Conservation (phyloP, 2,329 filamentous ascomycete genomes). For the Colletotrichum sp. region DNA sequence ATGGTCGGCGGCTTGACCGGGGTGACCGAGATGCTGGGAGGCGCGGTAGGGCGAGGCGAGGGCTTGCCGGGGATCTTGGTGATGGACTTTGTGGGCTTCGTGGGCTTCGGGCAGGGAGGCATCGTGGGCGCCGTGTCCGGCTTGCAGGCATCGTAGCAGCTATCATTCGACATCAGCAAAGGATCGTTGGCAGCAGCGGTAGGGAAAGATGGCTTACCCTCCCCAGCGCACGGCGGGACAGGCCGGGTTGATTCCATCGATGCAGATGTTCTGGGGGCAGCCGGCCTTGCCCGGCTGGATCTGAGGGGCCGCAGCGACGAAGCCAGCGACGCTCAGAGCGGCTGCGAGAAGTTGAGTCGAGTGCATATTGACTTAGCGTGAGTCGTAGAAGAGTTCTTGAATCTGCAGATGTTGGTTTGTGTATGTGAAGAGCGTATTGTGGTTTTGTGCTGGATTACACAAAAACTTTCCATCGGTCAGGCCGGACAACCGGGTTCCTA, state of each 20-base stretch:
- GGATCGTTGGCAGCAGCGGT: background rate
- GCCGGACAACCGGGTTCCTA: background rate
- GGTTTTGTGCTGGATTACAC: background rate
- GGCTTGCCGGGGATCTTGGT: background rate
- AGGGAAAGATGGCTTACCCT: slow-evolving; percentile 23
- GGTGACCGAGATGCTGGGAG: background rate
- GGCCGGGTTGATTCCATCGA: slow-evolving; percentile 28
- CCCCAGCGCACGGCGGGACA: slow-evolving; percentile 29
- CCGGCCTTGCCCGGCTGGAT: background rate
- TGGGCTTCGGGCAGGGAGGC: slow-evolving; percentile 9
- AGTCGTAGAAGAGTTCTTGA: background rate
- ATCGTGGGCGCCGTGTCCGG: slow-evolving; percentile 3
- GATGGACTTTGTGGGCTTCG: background rate
- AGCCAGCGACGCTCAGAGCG: background rate
- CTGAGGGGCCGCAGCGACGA: slow-evolving; percentile 8
- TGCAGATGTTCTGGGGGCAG: slow-evolving; percentile 26
- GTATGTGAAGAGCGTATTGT: background rate
- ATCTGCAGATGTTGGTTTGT: background rate
- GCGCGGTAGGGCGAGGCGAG: background rate
- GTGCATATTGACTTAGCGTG: background rate
- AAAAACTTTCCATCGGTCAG: background rate
- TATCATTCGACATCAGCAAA: background rate
- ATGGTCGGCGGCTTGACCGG: background rate
- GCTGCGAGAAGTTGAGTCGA: background rate
- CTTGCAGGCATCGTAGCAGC: slow-evolving; percentile 35